Percentiles rank a stretch among this genome's conserved stretches.
Evolutionary conservation across 805 yeast genomes (phyloP).

Genomic region (Ogataea haglerorum): DNA sequence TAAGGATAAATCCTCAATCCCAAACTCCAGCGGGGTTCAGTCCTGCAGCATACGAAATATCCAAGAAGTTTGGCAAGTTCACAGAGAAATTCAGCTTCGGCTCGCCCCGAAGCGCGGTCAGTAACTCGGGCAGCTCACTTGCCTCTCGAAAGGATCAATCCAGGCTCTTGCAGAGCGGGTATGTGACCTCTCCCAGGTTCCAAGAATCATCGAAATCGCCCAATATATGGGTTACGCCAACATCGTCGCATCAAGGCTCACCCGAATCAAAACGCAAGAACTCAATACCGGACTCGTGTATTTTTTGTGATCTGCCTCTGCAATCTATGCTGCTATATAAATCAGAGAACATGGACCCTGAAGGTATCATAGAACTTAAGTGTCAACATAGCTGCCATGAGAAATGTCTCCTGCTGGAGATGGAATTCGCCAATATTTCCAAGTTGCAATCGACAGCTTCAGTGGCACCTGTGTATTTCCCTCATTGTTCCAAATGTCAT

Average conservation of each 20-base stretch:
- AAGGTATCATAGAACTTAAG: constrained; percentile 42
- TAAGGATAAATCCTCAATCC: constrained; percentile 20
- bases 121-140: background rate
- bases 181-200: background rate
- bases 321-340: constrained; percentile 37
- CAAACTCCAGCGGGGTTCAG: constrained; percentile 5
- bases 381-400: constrained; percentile 61
- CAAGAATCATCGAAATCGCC: background rate
- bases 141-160: constrained; percentile 1
- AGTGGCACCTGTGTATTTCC: constrained; percentile 19
- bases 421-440: constrained; percentile 26
- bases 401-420: constrained; percentile 47
- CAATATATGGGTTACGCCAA: constrained; percentile 1
- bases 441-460: constrained; percentile 3
- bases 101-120: constrained; percentile 10
- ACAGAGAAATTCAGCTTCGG: constrained; percentile 22
- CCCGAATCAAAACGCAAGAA: constrained; percentile 7
- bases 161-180: background rate
- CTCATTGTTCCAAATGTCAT: constrained; percentile 26
- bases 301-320: constrained; percentile 50
- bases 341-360: constrained; percentile 33
- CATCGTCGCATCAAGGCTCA: constrained; percentile 2
- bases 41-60: constrained; percentile 4
- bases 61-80: constrained; percentile 22
- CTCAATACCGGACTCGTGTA: constrained; percentile 13